phyloP scores from a whole-genome alignment of 345 rosid species.

The Brassica cretica region DNA sequence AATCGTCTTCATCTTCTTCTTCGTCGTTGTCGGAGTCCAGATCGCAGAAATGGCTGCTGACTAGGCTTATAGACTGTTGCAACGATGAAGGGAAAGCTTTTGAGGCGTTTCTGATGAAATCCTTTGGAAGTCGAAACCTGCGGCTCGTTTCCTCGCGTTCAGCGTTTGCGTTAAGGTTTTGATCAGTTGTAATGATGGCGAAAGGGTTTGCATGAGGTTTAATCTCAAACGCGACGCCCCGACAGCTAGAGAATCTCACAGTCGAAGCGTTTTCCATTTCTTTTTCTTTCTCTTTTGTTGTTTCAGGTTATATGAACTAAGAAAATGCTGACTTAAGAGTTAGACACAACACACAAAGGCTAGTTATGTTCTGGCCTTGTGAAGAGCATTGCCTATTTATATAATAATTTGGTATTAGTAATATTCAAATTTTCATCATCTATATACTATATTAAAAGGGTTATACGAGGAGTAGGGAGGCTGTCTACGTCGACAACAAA shows the following conservation, averaged over 20 bases:
- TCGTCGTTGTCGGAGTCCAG: slow-evolving; percentile 39
- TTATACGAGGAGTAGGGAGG: no score
- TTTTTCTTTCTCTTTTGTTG: not conserved
- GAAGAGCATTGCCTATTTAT: slow-evolving; percentile 16
- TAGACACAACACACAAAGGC: slow-evolving; percentile 2
- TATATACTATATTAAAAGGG: no score
- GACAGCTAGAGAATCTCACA: slow-evolving; percentile 65
- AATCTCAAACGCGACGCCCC: slow-evolving; percentile 70
- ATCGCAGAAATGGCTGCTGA: slow-evolving; percentile 79
- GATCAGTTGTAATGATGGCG: slow-evolving; percentile 6
- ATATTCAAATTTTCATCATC: no score
- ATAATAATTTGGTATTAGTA: not conserved
- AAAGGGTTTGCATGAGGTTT: slow-evolving; percentile 57
- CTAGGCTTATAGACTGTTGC: slow-evolving; percentile 46
- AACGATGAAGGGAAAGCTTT: slow-evolving; percentile 47
- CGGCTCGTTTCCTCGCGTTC: slow-evolving; percentile 22
- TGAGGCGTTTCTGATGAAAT: slow-evolving; percentile 39
- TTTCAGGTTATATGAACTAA: not conserved
- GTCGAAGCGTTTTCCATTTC: slow-evolving; percentile 42
- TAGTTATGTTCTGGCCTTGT: slow-evolving; percentile 2
- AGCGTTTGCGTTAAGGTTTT: slow-evolving; percentile 29
- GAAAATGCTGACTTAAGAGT: not conserved
- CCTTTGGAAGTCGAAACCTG: slow-evolving; percentile 45
- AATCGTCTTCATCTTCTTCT: slow-evolving; percentile 37
- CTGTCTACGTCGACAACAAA: no score